Conservation (phyloP, 2,329 filamentous ascomycete species). For the Clarireedia hainanense region DNA sequence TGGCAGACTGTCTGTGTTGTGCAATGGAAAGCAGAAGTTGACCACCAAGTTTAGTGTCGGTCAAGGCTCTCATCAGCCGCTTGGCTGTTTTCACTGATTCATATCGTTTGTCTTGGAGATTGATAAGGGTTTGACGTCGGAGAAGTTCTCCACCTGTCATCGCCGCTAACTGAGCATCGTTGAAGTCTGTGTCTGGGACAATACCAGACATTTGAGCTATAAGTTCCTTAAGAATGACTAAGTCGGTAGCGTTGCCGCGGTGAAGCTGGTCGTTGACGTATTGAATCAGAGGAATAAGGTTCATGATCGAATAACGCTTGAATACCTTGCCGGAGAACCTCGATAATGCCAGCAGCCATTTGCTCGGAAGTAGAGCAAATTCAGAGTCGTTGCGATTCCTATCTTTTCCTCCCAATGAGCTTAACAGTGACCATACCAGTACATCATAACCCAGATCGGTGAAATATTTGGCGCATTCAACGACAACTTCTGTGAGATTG, state of each 20-base stretch:
- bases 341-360: constrained; percentile 85
- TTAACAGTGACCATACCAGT: constrained; percentile 85
- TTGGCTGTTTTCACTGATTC: constrained; percentile 67
- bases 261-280: constrained; percentile 83
- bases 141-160: constrained; percentile 81
- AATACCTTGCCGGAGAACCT: constrained; percentile 89
- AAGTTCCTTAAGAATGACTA: constrained; percentile 86
- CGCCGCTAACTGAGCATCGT: constrained; percentile 76
- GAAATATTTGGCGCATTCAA: constrained; percentile 91
- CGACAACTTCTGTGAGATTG: constrained; percentile 89
- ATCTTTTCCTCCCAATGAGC: constrained; percentile 55
- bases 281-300: constrained; percentile 76
- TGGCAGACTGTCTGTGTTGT: constrained; percentile 81
- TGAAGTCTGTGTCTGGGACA: constrained; percentile 77
- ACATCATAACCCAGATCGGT: constrained; percentile 90
- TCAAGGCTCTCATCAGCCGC: constrained; percentile 71
- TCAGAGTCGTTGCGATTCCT: constrained; percentile 55
- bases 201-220: constrained; percentile 92
- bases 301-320: constrained; percentile 75
- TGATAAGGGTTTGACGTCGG: constrained; percentile 70
- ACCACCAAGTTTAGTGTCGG: constrained; percentile 69
- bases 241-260: constrained; percentile 76
- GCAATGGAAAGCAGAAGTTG: constrained; percentile 84
- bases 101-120: constrained; percentile 74
- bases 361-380: constrained; percentile 68